A percentile compares a stretch with the other conserved stretches of the same genome.
Conservation (phyloP, 2,329 filamentous ascomycete genomes). For the Diaporthe aspalathi region DNA sequence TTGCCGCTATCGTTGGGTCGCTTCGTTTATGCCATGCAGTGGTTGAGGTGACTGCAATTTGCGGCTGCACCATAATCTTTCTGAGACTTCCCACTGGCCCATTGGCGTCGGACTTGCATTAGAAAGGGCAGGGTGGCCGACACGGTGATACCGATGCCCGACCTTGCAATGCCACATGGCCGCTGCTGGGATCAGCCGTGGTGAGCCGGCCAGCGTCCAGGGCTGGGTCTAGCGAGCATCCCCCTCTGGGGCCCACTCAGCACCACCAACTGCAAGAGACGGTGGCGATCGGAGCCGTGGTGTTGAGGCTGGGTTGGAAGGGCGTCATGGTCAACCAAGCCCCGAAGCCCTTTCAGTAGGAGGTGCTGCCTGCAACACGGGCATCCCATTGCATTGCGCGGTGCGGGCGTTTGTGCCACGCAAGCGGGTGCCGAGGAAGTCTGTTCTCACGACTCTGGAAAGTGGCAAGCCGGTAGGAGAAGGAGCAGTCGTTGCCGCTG, state of each 20-base stretch:
- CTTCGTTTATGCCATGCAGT: slow-evolving; percentile 31
- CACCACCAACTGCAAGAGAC: slow-evolving; percentile 2
- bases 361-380: not conserved
- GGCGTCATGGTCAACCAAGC: not conserved
- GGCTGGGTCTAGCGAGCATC: slow-evolving; percentile 25
- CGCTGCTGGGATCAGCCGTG: slow-evolving; percentile 30
- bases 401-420: not conserved
- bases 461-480: slow-evolving; percentile 11
- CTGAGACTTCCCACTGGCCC: slow-evolving; percentile 24
- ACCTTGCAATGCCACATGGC: slow-evolving; percentile 38
- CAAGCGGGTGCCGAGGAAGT: not conserved
- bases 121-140: slow-evolving; percentile 33
- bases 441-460: not conserved
- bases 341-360: not conserved
- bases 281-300: slow-evolving; percentile 27
- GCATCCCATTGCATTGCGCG: not conserved
- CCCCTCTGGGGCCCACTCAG: slow-evolving; percentile 25
- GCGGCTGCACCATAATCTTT: slow-evolving; percentile 35
- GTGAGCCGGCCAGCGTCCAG: slow-evolving; percentile 24
- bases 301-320: slow-evolving; percentile 34
- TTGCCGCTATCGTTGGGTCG: slow-evolving; percentile 16
- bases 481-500: slow-evolving; percentile 3
- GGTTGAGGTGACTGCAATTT: slow-evolving; percentile 30
- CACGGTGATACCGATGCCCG: slow-evolving; percentile 37
- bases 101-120: slow-evolving; percentile 29